Base-by-base conservation (phyloP, 2,329 filamentous ascomycete genomes). In the Plectosphaerella plurivora region DNA sequence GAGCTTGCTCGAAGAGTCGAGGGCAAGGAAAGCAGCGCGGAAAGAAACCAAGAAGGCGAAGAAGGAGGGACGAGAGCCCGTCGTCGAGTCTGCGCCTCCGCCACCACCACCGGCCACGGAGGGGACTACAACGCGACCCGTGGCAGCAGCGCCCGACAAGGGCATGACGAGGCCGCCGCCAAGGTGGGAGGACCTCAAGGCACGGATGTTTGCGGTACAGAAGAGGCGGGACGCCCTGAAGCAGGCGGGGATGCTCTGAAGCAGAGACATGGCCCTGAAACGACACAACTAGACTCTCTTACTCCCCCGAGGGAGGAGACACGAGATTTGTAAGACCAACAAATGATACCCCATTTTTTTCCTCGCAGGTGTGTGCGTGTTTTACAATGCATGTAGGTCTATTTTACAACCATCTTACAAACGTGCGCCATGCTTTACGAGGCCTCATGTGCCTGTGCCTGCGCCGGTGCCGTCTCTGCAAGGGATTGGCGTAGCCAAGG, bases 401-500 rank as follows among this genome's bases (percentile, higher is more conserved):
- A 55, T 50, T 49, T 52, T 56, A 56, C 44, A 22, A 55, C 16
- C 55, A 45, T 49, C 47, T 8, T 53, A 56, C 39, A 56, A 50
- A 45, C 45, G 25, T 11, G 46, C 45, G 22, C 49, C 46, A 46
- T 47, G 47, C 49, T 55, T 16, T 45, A 25, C 42, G 42, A 20
- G 20, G 22, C 25, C 18, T 20, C 18, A 7, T 46, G 44, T 12
- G 20, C 20, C 35, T 47, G 52, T n/a, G 45, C 33, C 44, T 53
- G 42, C 47, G 51, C 37, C 44, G 55, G 42, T 45, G 50, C 53
- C 6, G 37, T 20, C 51, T 61, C 65, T 22, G 68, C 65, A 45
- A 82, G 59, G 14, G 70, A 70, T 18, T 61, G 60, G 51, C 75
- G 71, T 64, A 84, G 52, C 93, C 93, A 97, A 41, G 83, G 76